phyloP scores from a whole-genome alignment of 2,329 filamentous ascomycete genomes.

The Leptographium procerum region DNA sequence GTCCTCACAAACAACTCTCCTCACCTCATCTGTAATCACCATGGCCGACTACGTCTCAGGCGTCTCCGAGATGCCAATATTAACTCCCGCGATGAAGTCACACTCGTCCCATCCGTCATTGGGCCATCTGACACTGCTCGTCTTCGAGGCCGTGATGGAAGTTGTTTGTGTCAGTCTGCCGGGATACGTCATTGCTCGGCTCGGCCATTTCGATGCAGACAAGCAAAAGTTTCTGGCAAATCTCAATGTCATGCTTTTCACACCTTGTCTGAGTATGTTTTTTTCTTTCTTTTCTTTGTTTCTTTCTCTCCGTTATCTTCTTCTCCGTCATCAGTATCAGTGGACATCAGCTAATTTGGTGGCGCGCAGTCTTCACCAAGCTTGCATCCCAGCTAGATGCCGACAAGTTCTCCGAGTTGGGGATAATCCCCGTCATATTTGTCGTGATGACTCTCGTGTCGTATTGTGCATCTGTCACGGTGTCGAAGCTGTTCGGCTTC shows the following conservation, averaged over 20 bases:
- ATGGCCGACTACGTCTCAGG: background rate
- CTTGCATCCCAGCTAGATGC: conserved; percentile 88
- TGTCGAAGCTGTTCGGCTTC: conserved; percentile 70
- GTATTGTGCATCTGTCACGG: conserved; percentile 59
- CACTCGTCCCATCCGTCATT: conserved; percentile 53
- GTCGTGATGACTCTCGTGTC: conserved; percentile 78
- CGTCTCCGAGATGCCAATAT: conserved; percentile 19
- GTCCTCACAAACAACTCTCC: background rate
- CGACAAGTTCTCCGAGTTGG: conserved; percentile 79
- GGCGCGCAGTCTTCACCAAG: conserved; percentile 74
- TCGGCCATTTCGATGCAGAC: conserved; percentile 89
- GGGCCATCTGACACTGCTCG: conserved; percentile 61
- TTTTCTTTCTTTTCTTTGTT: background rate
- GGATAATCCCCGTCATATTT: conserved; percentile 93
- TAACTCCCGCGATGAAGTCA: conserved; percentile 26
- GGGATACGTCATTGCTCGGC: conserved; percentile 80
- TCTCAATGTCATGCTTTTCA: conserved; percentile 91
- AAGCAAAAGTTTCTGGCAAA: conserved; percentile 96
- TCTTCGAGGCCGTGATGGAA: conserved; percentile 90
- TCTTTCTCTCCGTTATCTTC: background rate
- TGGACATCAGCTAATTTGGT: background rate
- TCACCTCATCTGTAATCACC: background rate
- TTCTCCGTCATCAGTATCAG: background rate
- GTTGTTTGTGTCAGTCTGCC: conserved; percentile 92
- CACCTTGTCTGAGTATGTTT: conserved; percentile 74